Conservation (phyloP, 2,329 filamentous ascomycete genomes). For the Penicillium digitatum region DNA sequence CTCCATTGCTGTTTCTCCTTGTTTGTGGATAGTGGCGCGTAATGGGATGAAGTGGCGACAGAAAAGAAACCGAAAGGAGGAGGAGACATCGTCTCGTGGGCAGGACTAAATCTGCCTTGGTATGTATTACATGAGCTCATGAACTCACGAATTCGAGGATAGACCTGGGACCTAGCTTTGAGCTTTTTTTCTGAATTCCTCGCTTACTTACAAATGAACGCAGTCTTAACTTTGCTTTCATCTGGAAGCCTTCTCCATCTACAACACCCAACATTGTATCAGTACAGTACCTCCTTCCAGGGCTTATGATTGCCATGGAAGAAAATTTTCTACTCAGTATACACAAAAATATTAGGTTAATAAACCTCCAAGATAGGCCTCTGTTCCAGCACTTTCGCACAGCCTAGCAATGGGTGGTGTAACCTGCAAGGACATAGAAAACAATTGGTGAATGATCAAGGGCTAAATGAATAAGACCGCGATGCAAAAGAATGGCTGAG, state of each 20-base stretch:
- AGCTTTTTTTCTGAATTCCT: neutral
- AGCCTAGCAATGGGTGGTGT: neutral
- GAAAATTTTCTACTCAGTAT: too few relatives aligned
- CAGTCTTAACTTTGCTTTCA: neutral
- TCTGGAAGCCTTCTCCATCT: neutral
- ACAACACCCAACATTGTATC: neutral
- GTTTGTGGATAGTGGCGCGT: constrained; percentile 28
- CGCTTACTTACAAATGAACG: neutral
- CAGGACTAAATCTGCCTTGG: neutral
- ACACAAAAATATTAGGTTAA: too few relatives aligned
- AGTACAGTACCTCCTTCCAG: too few relatives aligned
- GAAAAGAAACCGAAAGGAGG: constrained; percentile 12
- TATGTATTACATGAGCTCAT: neutral
- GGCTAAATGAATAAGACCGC: neutral
- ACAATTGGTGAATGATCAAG: neutral
- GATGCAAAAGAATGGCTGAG: neutral
- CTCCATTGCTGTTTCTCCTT: constrained; percentile 14
- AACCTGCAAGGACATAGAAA: neutral
- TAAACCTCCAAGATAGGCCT: neutral
- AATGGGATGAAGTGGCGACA: constrained; percentile 30
- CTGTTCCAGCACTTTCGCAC: neutral
- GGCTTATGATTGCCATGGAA: too few relatives aligned
- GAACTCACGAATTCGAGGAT: neutral
- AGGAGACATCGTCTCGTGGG: neutral
- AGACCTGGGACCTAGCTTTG: neutral